A percentile compares a stretch with the other conserved stretches of the same genome.
These are phyloP conservation scores for Inonotus obliquus DNA, from an alignment of 1,284 basidiomycete genomes.

Conservation along the genomic window DNA sequence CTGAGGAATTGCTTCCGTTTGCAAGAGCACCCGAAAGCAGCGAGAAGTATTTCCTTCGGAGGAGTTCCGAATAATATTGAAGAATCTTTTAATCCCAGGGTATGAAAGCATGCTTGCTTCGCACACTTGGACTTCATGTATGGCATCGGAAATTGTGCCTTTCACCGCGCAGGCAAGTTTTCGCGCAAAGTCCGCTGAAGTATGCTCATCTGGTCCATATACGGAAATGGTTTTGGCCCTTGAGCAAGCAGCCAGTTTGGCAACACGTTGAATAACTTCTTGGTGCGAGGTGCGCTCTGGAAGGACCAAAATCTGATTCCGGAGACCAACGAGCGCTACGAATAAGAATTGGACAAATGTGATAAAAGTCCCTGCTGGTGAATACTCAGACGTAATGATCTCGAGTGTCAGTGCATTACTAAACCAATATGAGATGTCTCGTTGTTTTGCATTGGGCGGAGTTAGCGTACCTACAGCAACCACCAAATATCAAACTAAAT, in stretches of 20 bases:
- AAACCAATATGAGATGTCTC: constrained; percentile 17
- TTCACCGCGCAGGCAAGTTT: neutral
- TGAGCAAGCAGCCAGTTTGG: neutral
- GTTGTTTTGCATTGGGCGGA: neutral
- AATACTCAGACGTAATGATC: constrained; percentile 57
- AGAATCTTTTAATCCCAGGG: neutral
- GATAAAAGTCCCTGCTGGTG: constrained; percentile 69
- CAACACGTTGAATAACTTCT: constrained; percentile 10
- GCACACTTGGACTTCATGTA: neutral
- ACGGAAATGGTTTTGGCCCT: neutral
- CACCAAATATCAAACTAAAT: constrained; percentile 48
- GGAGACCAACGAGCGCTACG: constrained; percentile 67
- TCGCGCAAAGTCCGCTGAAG: neutral
- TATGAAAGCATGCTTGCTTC: neutral
- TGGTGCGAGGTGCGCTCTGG: constrained; percentile 4
- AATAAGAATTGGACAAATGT: constrained; percentile 82
- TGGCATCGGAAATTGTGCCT: neutral
- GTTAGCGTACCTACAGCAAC: constrained; percentile 51
- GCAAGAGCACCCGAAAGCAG: constrained; percentile 8
- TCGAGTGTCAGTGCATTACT: constrained; percentile 74
- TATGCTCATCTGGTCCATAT: neutral
- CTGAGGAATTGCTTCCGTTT: neutral
- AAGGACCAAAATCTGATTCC: constrained; percentile 43
- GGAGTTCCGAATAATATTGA: neutral
- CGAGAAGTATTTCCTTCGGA: neutral